Percentiles rank a stretch among this genome's conserved stretches.
Evolutionary conservation across 2,329 filamentous ascomycete species (phyloP).

Genomic region (Phoma sp.): DNA sequence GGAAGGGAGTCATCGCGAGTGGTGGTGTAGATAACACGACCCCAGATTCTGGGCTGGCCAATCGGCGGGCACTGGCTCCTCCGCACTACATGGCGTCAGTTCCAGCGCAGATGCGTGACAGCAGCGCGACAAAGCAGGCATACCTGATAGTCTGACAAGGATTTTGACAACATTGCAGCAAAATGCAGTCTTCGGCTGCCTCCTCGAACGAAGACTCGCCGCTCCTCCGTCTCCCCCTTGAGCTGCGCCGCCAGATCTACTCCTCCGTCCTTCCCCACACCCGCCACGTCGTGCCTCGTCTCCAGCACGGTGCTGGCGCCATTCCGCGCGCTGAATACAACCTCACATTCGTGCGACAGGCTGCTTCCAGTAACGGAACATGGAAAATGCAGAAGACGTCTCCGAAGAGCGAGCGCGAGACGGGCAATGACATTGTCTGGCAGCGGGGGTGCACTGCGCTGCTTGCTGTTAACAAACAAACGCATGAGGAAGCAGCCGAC

Average conservation of each 20-base stretch:
- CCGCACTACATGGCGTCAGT: conserved; percentile 22
- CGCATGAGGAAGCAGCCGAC: conserved; percentile 54
- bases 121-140: neutral
- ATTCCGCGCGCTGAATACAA: conserved; percentile 34
- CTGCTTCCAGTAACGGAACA: conserved; percentile 22
- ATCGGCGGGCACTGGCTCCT: conserved; percentile 19
- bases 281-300: conserved; percentile 29
- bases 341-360: conserved; percentile 40
- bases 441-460: conserved; percentile 49
- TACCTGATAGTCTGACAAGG: neutral
- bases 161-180: neutral
- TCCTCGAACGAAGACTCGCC: conserved; percentile 26
- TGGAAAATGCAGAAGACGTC: conserved; percentile 40
- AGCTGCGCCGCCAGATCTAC: conserved; percentile 54
- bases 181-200: conserved; percentile 19
- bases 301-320: conserved; percentile 22
- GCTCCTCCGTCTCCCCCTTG: conserved; percentile 50
- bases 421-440: conserved; percentile 51
- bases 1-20: conserved; percentile 26
- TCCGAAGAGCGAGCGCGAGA: conserved; percentile 32
- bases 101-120: neutral
- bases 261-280: conserved; percentile 51
- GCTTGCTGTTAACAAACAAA: conserved; percentile 48
- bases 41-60: conserved; percentile 21
- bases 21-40: conserved; percentile 11